Percentiles rank a stretch among this genome's conserved stretches.
Conservation (phyloP, 768 basidiomycete genomes). For the Lactarius tabidus region DNA sequence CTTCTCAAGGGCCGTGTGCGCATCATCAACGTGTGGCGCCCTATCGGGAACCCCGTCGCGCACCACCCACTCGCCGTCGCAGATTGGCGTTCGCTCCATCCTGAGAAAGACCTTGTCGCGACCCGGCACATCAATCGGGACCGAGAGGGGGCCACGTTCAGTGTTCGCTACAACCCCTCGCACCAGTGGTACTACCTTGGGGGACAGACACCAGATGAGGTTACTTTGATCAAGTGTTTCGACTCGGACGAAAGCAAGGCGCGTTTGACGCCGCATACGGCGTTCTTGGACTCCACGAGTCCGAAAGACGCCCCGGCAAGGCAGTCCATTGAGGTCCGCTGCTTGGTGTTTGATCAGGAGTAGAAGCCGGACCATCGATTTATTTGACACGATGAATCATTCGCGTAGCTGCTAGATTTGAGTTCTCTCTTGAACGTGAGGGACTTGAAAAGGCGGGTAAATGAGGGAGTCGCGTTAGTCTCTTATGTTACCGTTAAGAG, state of each 20-base stretch:
- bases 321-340: slow-evolving; percentile 44
- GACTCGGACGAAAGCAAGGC: slow-evolving; percentile 41
- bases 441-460: background rate
- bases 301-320: slow-evolving; percentile 37
- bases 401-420: background rate
- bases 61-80: slow-evolving; percentile 41
- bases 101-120: slow-evolving; percentile 36
- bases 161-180: slow-evolving; percentile 31
- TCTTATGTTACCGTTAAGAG: background rate
- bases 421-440: background rate
- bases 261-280: slow-evolving; percentile 41
- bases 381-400: background rate
- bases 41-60: slow-evolving; percentile 38
- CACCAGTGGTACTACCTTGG: slow-evolving; percentile 37
- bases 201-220: slow-evolving; percentile 29
- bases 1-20: slow-evolving; percentile 40
- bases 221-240: slow-evolving; percentile 39
- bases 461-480: background rate
- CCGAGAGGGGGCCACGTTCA: slow-evolving; percentile 33
- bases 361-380: slow-evolving; percentile 19
- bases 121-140: slow-evolving; percentile 36
- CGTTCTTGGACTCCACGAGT: slow-evolving; percentile 38
- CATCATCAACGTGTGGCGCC: slow-evolving; percentile 48
- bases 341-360: slow-evolving; percentile 41
- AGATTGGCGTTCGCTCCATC: slow-evolving; percentile 40